phyloP scores from a whole-genome alignment of 1,139 yeast species.

The Barnettozyma hawaiiensis region DNA sequence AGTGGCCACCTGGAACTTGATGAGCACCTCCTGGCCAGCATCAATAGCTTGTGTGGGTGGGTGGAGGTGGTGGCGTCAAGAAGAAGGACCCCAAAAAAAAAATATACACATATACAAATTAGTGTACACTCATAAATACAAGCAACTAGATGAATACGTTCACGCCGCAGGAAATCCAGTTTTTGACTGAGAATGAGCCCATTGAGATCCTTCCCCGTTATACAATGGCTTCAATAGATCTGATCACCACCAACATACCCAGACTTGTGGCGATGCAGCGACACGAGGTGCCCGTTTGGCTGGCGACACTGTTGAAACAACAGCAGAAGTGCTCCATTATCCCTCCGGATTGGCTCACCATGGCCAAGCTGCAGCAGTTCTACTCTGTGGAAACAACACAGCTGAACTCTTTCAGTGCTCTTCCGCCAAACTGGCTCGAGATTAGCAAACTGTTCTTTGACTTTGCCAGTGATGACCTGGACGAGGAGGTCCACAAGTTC shows the following conservation, averaged over 20 bases:
- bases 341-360: constrained; percentile 82
- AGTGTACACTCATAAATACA: too few relatives aligned
- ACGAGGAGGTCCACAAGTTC: constrained; percentile 53
- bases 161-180: constrained; percentile 74
- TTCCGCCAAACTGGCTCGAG: constrained; percentile 91
- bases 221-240: constrained; percentile 53
- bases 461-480: constrained; percentile 67
- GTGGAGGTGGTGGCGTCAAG: too few relatives aligned
- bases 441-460: constrained; percentile 58
- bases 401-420: constrained; percentile 54
- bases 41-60: background rate
- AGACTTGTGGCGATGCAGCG: constrained; percentile 57
- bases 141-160: constrained; percentile 50
- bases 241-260: constrained; percentile 44
- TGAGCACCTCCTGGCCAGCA: constrained; percentile 1
- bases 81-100: background rate
- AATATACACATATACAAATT: background rate
- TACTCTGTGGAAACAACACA: constrained; percentile 64
- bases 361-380: constrained; percentile 46
- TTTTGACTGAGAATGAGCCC: constrained; percentile 75
- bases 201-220: constrained; percentile 74
- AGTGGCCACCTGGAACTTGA: background rate
- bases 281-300: constrained; percentile 77
- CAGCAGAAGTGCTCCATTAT: constrained; percentile 84
- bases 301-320: constrained; percentile 73